Base-by-base conservation (phyloP, 1,139 yeast genomes). In the Oligophagozyma castellii region DNA sequence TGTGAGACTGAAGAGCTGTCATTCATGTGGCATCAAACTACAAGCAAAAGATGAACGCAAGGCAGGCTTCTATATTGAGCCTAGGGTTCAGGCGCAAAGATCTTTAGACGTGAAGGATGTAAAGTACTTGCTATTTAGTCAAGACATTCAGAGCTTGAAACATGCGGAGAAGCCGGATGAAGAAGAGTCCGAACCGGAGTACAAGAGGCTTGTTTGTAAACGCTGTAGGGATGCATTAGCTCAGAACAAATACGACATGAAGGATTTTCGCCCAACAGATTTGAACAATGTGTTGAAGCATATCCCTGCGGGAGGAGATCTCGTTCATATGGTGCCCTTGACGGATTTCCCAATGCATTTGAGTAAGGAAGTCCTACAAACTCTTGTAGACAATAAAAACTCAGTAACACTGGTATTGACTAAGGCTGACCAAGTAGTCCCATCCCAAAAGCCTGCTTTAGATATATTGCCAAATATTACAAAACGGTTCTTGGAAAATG, bases 271-370 rank as follows among this genome's bases (percentile, higher is more conserved):
- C 5, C 55, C 56, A 4, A 52, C 53, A 26, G 42, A 63, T 1
- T 46, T 61, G 5, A 48, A 55, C 3, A 48, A 54, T 4, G 55
- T 71, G 3, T 35, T 71, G 39, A 42, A 52, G 4, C 35, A 41
- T 3, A 58, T 75, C 2, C 80, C 83, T 3, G 46, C 44, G 2
- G 44, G 55, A 18, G 69, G 73, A 1, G 61, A 64, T 16, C 43
- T 79, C 2, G 64, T 75, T 2, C 73, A 76, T 43, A 69, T 79
- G 1, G 59, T 74, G 10, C 73, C 74, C 27, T 73, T 76, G 1
- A 52, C 63, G 16, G 93, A 80, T 40, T 79, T 79, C 44, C 94
- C 94, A 2, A 55, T 74, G 30, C 65, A 72, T 5, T 51, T 70
- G 12, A 63, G 61, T 35, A 54, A 46, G n/a, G 46, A 46, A 5